Conservation (phyloP, 139 green algal genomes). For the Nannochloris sp. region DNA sequence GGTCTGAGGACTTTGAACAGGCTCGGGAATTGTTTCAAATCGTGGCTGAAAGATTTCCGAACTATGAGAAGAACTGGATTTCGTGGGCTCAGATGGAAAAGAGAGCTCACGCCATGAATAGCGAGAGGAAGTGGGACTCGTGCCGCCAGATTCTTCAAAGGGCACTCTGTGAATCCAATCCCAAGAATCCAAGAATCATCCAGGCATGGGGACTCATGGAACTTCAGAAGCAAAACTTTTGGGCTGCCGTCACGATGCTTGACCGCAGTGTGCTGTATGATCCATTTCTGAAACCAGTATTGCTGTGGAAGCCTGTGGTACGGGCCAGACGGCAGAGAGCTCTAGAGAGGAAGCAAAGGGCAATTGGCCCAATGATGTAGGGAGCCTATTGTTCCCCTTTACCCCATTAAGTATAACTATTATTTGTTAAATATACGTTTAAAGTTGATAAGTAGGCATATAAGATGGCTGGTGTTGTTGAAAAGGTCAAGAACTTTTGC, state of each 20-base stretch:
- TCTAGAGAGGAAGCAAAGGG: neutral
- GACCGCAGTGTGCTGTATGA: conserved; percentile 41
- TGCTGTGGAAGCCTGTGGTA: conserved; percentile 37
- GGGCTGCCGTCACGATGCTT: conserved; percentile 53
- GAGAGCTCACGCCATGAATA: neutral
- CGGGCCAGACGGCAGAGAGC: conserved; percentile 7
- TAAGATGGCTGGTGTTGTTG: neutral
- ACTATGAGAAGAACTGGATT: conserved; percentile 29
- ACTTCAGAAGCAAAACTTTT: conserved; percentile 60
- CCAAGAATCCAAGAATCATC: conserved; percentile 16
- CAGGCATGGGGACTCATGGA: conserved; percentile 74
- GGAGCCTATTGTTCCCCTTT: too few species aligned
- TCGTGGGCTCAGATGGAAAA: conserved; percentile 48
- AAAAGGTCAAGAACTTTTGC: conserved; percentile 4
- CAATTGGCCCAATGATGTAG: neutral
- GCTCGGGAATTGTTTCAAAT: conserved; percentile 37
- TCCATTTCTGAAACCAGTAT: conserved; percentile 27
- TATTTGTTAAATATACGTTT: too few species aligned
- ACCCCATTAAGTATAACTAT: too few species aligned
- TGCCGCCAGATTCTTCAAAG: conserved; percentile 49
- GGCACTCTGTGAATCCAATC: conserved; percentile 48
- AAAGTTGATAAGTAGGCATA: neutral
- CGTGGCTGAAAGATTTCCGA: conserved; percentile 14
- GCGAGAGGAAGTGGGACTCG: conserved; percentile 19
- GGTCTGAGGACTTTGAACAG: conserved; percentile 17